These are phyloP conservation scores for Lepiota brunneoincarnata DNA, from an alignment of 768 basidiomycete species.

Conservation along the genomic window DNA sequence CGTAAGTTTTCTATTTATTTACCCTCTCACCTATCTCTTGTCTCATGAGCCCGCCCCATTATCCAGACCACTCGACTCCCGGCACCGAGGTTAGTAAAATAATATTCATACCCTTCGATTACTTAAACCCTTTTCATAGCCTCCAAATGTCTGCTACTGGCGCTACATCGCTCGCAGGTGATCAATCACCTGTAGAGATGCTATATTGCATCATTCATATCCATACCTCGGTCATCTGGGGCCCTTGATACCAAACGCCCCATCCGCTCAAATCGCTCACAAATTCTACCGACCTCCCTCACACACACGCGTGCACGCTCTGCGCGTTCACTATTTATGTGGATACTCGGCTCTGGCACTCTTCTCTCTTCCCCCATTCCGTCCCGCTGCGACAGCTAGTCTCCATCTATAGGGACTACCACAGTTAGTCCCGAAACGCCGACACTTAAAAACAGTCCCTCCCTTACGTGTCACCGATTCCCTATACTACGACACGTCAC, in stretches of 20 bases:
- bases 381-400: background rate
- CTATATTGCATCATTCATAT: background rate
- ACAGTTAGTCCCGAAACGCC: background rate
- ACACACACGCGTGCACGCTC: background rate
- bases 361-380: too few relatives aligned
- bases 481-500: background rate
- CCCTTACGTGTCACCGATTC: background rate
- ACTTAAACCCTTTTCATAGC: too few relatives aligned
- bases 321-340: conserved; percentile 2
- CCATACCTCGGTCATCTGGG: background rate
- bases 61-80: conserved; percentile 56
- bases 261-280: background rate
- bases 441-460: background rate
- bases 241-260: background rate
- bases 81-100: conserved; percentile 37
- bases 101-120: conserved; percentile 2
- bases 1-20: conserved; percentile 64
- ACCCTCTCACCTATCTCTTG: background rate
- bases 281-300: background rate
- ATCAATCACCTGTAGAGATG: background rate
- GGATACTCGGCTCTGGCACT: background rate
- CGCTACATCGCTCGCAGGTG: conserved; percentile 46
- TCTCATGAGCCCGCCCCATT: conserved; percentile 5
- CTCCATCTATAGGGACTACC: background rate
- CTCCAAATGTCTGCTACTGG: conserved; percentile 45